Base-by-base conservation (phyloP, 495 filamentous ascomycete species). In the Trichoderma erinaceum region DNA sequence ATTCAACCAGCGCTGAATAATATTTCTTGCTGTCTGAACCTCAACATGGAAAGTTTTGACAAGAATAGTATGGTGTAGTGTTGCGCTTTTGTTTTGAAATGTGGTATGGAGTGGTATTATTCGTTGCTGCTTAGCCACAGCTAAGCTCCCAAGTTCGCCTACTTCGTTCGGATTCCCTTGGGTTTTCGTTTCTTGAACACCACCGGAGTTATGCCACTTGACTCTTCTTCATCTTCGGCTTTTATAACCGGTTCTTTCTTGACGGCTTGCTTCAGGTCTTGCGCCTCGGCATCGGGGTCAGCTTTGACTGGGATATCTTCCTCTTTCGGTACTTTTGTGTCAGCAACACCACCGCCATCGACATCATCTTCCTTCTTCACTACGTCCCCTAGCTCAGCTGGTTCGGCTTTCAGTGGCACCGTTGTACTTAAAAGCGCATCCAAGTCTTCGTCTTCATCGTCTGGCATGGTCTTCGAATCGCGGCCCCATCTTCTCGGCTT, bases 121-220 rank as follows among this genome's bases (percentile, higher is more conserved):
- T 10, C 18, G n/a, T 21, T 52, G 16, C 3, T 18, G 21, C n/a
- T 21, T n/a, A 23, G 48, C 16, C n/a, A 5, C 7, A 5, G 35
- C 35, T 38, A 38, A 52, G n/a, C 18, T 23, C 18, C n/a, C 48
- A n/a, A 52, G 1, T 5, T n/a, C n/a, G 27, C 23, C 72, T 48
- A 83, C 72, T 79, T 80, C 63, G 87, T 85, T 46, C 86, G 83
- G 71, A 90, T 85, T 41, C 87, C 86, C 75, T 93, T 96, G 1
- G 89, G 83, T 74, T 95, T 97, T 70, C 93, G 86, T 78, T 96
- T 96, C 79, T 96, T 97, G 81, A 97, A 97, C 15, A 95, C 79
- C 23, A 94, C 82, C 0, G 78, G 68, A 1, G 66, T 70, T 12
- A 29, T 68, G 8, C 43, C 32, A 3, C 27, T 56, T 25, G 67